Percentiles rank a stretch among this genome's conserved stretches.
phyloP scores from a whole-genome alignment of 1,284 basidiomycete genomes.

The Puccinia horiana region DNA sequence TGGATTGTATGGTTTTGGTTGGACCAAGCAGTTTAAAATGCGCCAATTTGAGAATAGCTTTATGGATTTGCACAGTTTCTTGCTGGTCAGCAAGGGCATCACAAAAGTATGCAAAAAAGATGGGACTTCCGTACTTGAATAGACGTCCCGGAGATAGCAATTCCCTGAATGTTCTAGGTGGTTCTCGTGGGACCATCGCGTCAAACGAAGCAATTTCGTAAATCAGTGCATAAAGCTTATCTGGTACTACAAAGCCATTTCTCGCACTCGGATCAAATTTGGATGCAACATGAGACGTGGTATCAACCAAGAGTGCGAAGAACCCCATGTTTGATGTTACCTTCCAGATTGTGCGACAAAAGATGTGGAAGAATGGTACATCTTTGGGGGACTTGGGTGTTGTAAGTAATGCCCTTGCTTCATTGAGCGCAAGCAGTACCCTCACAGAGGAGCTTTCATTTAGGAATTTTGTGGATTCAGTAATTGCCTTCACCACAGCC shows the following conservation, averaged over 20 bases:
- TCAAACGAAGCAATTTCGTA: slow-evolving; percentile 16
- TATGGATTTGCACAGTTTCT: not conserved
- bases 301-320: slow-evolving; percentile 5
- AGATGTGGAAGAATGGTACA: not conserved
- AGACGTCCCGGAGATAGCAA: slow-evolving; percentile 13
- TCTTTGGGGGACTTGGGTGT: not conserved
- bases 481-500: not conserved
- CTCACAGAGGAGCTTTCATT: not conserved
- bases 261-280: slow-evolving; percentile 16
- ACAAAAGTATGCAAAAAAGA: not conserved
- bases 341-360: not conserved
- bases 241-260: not conserved
- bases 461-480: not conserved
- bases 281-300: not conserved
- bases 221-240: not conserved
- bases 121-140: slow-evolving; percentile 13
- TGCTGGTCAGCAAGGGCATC: not conserved
- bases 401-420: slow-evolving; percentile 1
- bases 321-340: not conserved
- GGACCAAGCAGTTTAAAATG: not conserved
- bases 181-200: not conserved
- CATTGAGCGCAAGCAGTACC: slow-evolving; percentile 12
- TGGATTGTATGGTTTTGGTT: not conserved
- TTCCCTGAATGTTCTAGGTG: not conserved
- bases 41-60: not conserved